Base-by-base conservation (phyloP, 768 basidiomycete genomes). In the Pleurotus ostreatus region DNA sequence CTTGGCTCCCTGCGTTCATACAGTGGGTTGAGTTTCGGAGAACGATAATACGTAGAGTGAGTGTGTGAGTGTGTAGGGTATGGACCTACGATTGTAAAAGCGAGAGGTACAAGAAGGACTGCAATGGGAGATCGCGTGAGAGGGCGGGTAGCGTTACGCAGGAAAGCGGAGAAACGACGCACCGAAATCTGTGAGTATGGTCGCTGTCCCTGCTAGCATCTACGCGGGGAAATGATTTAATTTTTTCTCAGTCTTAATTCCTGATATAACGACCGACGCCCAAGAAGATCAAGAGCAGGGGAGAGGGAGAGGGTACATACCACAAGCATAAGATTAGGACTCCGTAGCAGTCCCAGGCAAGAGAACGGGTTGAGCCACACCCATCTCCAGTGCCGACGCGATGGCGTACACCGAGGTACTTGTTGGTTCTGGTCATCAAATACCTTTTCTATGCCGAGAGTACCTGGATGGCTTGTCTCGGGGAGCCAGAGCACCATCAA, bases 381-480 rank as follows among this genome's bases (percentile, higher is more conserved):
- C 52, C 75, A 70, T 20, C 61, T 56, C 59, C 26, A 58, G n/a
- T 59, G 57, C 41, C 49, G 52, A 6, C 12, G 15, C n/a, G n/a
- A n/a, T n/a, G n/a, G n/a, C n/a, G n/a, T n/a, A n/a, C n/a, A n/a
- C n/a, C n/a, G n/a, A n/a, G n/a, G n/a, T n/a, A n/a, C n/a, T n/a
- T n/a, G n/a, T n/a, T n/a, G n/a, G n/a, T n/a, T n/a, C n/a, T n/a
- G n/a, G n/a, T n/a, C n/a, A n/a, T 54, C 55, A 18, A 66, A 56
- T 12, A 68, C 40, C 57, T 81, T 81, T 53, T 85, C 84, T 1
- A 85, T 70, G 0, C 84, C 81, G 39, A 77, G 71, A 0, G 77
- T 62, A 7, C 81, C 78, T 0, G 86, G 86, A 60, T 85, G 83
- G 51, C 78, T 80, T 2, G 87, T 89, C 61, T 89, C 88, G 0